phyloP scores from a whole-genome alignment of 2,329 filamentous ascomycete genomes.

The Aspergillus ibericus region DNA sequence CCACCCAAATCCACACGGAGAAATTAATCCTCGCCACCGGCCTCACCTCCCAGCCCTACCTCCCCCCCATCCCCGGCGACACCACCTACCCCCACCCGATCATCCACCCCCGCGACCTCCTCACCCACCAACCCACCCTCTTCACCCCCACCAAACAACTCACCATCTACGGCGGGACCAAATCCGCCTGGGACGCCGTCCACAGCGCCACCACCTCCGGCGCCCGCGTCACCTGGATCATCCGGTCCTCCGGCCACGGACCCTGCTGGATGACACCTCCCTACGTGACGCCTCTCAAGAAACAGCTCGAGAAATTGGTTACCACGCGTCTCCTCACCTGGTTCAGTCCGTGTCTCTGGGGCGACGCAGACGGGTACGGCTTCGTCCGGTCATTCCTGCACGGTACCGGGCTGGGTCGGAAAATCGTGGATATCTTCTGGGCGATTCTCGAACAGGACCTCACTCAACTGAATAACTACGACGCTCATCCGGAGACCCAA shows the following conservation, averaged over 20 bases:
- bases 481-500: constrained; percentile 45
- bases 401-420: constrained; percentile 52
- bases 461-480: constrained; percentile 48
- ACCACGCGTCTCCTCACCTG: constrained; percentile 68
- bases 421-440: constrained; percentile 56
- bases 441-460: constrained; percentile 51
- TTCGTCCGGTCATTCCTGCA: constrained; percentile 51
- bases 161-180: constrained; percentile 59
- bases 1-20: constrained; percentile 26
- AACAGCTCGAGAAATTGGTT: constrained; percentile 67
- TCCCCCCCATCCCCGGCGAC: constrained; percentile 54
- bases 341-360: constrained; percentile 75
- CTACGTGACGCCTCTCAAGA: constrained; percentile 67
- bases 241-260: constrained; percentile 44
- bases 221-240: constrained; percentile 48
- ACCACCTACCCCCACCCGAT: constrained; percentile 54
- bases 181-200: constrained; percentile 64
- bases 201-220: constrained; percentile 58
- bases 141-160: constrained; percentile 34
- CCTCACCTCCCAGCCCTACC: constrained; percentile 57
- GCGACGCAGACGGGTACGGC: constrained; percentile 59
- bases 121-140: constrained; percentile 32
- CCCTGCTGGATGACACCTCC: constrained; percentile 44
- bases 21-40: constrained; percentile 65
- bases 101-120: constrained; percentile 60